Base-by-base conservation (phyloP, 192 early-diverging fungal species). In the Coemansia sp. region DNA sequence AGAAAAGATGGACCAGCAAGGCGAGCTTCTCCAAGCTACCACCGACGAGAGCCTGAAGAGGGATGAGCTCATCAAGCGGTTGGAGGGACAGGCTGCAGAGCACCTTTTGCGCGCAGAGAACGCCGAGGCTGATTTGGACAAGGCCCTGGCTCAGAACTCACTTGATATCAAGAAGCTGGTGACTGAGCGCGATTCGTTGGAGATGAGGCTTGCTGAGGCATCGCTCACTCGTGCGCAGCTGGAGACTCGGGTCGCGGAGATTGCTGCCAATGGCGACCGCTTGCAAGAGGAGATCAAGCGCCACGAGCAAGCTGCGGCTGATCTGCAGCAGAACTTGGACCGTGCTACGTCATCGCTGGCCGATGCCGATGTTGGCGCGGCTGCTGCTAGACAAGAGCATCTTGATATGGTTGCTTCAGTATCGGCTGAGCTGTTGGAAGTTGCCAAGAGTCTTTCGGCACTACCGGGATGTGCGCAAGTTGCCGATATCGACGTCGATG, bases 41-140 rank as follows among this genome's bases (percentile, higher is more conserved):
- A 41, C 73, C 34, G 41, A 37, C 24, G 75, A 82, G 53, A 29
- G 62, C 9, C 18, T 70, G 53, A 66, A 82, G 20, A 82, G 74
- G 61, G 80, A 82, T 37, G 69, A 68, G 11, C 27, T 67, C 0
- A 15, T 77, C 37, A 53, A 74, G 69, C 50, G 63, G 38, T 32
- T 67, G 18, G 61, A 72, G 35, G 39, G 47, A 38, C 35, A 41
- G 3, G 67, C 59, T 9, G 29, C 67, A 4, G 59, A 64, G 22
- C 58, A 75, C 4, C 38, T 53, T 16, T 59, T 55, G 10, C 59
- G 59, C 3, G 62, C 67, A 13, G 38, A 29, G 24, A 50, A 53
- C 13, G 69, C 72, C 37, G 53, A 68, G 67, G 13, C 43, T 3
- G 62, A 67, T 20, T 43, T 71, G 43, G 60, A 74, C 2, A n/a